phyloP scores from a whole-genome alignment of 2,329 filamentous ascomycete genomes.

The Fusarium nematophilum region DNA sequence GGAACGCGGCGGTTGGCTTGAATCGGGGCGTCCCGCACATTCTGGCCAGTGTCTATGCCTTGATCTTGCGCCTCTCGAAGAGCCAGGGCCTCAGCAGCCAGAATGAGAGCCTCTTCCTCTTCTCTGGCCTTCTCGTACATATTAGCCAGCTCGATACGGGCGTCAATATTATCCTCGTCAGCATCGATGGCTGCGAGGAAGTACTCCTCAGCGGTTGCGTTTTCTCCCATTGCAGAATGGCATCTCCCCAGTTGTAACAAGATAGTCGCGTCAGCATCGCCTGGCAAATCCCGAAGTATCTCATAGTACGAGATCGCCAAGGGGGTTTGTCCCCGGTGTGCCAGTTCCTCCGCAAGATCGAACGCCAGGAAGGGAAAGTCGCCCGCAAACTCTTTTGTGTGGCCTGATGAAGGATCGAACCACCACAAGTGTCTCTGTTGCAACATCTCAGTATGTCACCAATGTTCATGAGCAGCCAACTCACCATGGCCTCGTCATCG shows the following conservation, averaged over 20 bases:
- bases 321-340: conserved; percentile 41
- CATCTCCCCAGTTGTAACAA: conserved; percentile 73
- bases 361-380: conserved; percentile 84
- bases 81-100: conserved; percentile 79
- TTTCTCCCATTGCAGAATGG: conserved; percentile 72
- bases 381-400: conserved; percentile 60
- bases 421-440: conserved; percentile 73
- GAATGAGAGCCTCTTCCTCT: conserved; percentile 80
- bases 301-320: conserved; percentile 67
- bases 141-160: conserved; percentile 82
- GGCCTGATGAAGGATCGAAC: conserved; percentile 72
- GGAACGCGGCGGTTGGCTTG: conserved; percentile 21
- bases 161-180: conserved; percentile 78
- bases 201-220: conserved; percentile 78
- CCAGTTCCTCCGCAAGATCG: conserved; percentile 66
- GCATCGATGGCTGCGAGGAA: conserved; percentile 80
- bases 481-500: conserved; percentile 78
- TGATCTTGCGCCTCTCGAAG: conserved; percentile 63
- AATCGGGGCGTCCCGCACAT: neutral
- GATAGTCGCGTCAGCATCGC: conserved; percentile 62
- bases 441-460: conserved; percentile 20
- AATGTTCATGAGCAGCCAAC: conserved; percentile 40
- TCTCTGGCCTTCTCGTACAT: conserved; percentile 83
- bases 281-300: conserved; percentile 61
- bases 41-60: conserved; percentile 13